Percentiles rank a stretch among this genome's conserved stretches.
Conservation (phyloP, 441 rosid genomes). For the Viola pubescens region DNA sequence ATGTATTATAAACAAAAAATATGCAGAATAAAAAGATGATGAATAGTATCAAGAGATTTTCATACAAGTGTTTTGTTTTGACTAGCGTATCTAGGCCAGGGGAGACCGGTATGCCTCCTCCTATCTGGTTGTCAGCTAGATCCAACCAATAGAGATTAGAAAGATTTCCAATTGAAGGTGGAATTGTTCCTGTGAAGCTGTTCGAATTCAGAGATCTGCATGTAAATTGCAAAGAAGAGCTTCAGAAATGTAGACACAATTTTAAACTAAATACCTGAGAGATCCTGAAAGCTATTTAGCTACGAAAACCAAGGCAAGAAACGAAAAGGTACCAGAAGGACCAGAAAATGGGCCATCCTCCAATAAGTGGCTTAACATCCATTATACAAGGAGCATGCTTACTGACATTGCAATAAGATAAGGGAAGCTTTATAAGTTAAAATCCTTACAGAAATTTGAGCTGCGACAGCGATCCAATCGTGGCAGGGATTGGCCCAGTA, state of each 20-base stretch:
- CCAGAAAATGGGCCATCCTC: neutral
- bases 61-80: slow-evolving; percentile 65
- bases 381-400: neutral
- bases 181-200: slow-evolving; percentile 55
- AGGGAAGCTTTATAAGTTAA: neutral
- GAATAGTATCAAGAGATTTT: slow-evolving; percentile 2
- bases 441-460: slow-evolving; percentile 53
- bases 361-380: no score
- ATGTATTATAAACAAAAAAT: neutral
- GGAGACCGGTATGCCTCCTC: slow-evolving; percentile 68
- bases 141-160: slow-evolving; percentile 62
- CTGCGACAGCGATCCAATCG: slow-evolving; percentile 46
- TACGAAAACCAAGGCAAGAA: neutral
- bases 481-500: slow-evolving; percentile 56
- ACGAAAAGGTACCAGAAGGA: neutral
- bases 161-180: slow-evolving; percentile 62
- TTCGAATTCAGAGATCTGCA: slow-evolving; percentile 71
- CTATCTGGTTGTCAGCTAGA: slow-evolving; percentile 62
- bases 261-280: neutral
- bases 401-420: neutral
- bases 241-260: neutral
- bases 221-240: slow-evolving; percentile 4
- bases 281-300: no score
- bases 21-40: neutral
- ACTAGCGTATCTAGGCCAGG: slow-evolving; percentile 75